These are phyloP conservation scores for Capsicum rhomboideum DNA, from an alignment of 257 asterid species.

Conservation along the genomic window DNA sequence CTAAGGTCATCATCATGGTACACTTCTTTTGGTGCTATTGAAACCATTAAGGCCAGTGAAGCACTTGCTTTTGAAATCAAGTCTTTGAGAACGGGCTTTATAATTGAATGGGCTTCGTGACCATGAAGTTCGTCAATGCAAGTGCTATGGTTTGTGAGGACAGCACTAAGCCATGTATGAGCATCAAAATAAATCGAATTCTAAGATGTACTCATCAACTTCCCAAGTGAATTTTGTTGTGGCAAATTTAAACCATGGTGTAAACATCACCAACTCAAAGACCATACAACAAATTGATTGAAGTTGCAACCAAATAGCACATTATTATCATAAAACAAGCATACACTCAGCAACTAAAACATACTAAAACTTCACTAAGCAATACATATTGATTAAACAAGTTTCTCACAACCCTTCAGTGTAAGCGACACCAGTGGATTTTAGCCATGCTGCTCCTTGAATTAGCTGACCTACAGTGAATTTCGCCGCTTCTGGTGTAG, in stretches of 20 bases:
- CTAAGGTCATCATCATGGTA: neutral
- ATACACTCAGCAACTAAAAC: neutral
- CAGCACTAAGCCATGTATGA: slow-evolving; percentile 19
- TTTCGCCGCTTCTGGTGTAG: neutral
- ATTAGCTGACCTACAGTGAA: slow-evolving; percentile 9
- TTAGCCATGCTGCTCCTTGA: slow-evolving; percentile 17
- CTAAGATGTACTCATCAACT: neutral
- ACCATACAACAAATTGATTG: no score
- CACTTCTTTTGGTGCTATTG: neutral
- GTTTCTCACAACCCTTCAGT: slow-evolving; percentile 6
- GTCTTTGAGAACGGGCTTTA: slow-evolving; percentile 8
- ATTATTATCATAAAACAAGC: no score
- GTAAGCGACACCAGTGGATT: slow-evolving; percentile 8
- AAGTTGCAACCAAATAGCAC: no score
- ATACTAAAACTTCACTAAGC: neutral
- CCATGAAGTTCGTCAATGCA: slow-evolving; percentile 11
- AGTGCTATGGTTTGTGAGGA: slow-evolving; percentile 20
- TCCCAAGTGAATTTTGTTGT: neutral
- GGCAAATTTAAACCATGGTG: no score
- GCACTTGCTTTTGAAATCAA: slow-evolving; percentile 9
- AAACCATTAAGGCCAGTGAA: slow-evolving; percentile 12
- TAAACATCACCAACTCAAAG: no score
- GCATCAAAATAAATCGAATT: slow-evolving; percentile 1
- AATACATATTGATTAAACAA: neutral
- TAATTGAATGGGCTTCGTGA: neutral